phyloP scores from a whole-genome alignment of 768 basidiomycete species.

The Phanerochaete sordida region DNA sequence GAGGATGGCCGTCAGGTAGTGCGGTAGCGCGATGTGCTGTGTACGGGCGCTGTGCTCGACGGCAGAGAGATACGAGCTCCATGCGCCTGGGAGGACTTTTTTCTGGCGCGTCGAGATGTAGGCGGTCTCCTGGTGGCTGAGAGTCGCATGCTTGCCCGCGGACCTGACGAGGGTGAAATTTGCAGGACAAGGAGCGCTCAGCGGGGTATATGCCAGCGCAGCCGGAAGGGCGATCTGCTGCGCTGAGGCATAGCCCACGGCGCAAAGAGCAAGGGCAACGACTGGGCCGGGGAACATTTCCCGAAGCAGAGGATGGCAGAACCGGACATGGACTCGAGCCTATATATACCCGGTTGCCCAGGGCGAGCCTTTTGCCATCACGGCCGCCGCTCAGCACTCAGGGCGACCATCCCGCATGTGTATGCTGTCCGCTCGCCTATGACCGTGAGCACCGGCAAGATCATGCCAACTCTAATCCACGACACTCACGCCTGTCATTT shows the following conservation, averaged over 20 bases:
- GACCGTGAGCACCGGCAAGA: background rate
- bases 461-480: background rate
- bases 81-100: slow-evolving; percentile 36
- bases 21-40: slow-evolving; percentile 22
- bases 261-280: background rate
- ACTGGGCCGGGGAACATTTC: background rate
- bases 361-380: background rate
- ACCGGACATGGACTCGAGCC: background rate
- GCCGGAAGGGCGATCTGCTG: slow-evolving; percentile 5
- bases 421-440: background rate
- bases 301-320: background rate
- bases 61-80: slow-evolving; percentile 36
- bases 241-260: background rate
- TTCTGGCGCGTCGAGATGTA: slow-evolving; percentile 34
- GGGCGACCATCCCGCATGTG: background rate
- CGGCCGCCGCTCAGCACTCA: background rate
- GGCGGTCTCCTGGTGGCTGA: slow-evolving; percentile 31
- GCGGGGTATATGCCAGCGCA: slow-evolving; percentile 18
- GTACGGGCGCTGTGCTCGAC: slow-evolving; percentile 26
- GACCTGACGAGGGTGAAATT: slow-evolving; percentile 15
- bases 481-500: background rate
- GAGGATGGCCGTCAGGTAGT: slow-evolving; percentile 32
- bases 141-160: slow-evolving; percentile 12
- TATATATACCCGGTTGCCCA: background rate
- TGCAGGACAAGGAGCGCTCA: slow-evolving; percentile 15